A percentile compares a stretch with the other conserved stretches of the same genome.
phyloP scores from a whole-genome alignment of 306 rosid genomes.

The Alnus glutinosa region DNA sequence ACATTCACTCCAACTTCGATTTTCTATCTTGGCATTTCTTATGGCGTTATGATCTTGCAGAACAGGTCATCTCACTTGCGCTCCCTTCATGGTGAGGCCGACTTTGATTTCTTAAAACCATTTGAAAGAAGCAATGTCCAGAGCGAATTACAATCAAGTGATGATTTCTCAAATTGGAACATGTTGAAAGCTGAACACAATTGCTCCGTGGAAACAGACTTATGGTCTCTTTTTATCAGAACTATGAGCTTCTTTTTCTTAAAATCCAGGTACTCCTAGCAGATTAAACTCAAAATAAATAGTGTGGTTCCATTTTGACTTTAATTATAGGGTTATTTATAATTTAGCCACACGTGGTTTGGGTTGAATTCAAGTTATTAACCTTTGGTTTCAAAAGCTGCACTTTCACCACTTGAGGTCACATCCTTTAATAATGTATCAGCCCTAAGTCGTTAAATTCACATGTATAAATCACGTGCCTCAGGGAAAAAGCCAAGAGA shows the following conservation, averaged over 20 bases:
- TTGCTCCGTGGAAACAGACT: slow-evolving; percentile 31
- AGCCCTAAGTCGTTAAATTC: not conserved
- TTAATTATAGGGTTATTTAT: not conserved
- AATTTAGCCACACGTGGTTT: not conserved
- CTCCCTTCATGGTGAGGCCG: slow-evolving; percentile 36
- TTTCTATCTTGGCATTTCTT: slow-evolving; percentile 29
- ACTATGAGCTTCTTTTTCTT: slow-evolving; percentile 72
- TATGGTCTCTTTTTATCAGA: slow-evolving; percentile 77
- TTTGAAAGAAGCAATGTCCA: slow-evolving; percentile 31
- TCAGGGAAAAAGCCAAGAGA: not conserved
- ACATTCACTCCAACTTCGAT: slow-evolving; percentile 14
- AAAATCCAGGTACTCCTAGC: slow-evolving; percentile 64
- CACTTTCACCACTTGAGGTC: not conserved
- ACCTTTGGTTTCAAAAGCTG: not conserved
- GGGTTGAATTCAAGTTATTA: not conserved
- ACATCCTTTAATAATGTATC: not conserved
- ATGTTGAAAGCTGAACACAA: slow-evolving; percentile 32
- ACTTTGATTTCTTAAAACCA: slow-evolving; percentile 54
- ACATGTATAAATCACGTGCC: not conserved
- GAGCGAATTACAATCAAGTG: slow-evolving; percentile 28
- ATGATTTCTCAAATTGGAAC: slow-evolving; percentile 30
- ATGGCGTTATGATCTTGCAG: slow-evolving; percentile 59
- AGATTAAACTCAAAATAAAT: slow-evolving; percentile 5
- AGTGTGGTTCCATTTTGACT: slow-evolving; percentile 1
- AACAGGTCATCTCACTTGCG: slow-evolving; percentile 60